Conservation (phyloP, 1,284 basidiomycete species). For the Ganoderma lucidum region DNA sequence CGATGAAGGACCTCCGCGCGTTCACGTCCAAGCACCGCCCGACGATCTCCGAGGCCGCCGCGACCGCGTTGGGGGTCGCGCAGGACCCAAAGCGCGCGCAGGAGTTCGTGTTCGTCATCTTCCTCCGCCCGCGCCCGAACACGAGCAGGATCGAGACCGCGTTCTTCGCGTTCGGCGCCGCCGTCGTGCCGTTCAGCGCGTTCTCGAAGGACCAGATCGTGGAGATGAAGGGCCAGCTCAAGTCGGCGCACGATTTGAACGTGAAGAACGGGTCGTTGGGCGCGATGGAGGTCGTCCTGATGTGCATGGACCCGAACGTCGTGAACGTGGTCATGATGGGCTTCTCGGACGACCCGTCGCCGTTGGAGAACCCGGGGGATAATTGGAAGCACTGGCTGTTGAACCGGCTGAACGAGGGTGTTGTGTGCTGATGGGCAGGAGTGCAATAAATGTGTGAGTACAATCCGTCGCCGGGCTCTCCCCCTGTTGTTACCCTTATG, state of each 20-base stretch:
- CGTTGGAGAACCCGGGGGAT: constrained; percentile 22
- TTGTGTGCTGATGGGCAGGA: constrained; percentile 10
- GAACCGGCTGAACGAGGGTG: constrained; percentile 32
- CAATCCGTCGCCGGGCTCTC: too few relatives aligned
- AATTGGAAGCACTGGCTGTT: constrained; percentile 35
- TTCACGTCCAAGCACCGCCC: constrained; percentile 39
- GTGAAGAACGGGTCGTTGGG: constrained; percentile 26
- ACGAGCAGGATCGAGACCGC: constrained; percentile 31
- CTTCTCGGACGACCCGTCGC: constrained; percentile 28
- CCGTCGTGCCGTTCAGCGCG: constrained; percentile 29
- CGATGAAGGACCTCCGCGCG: constrained; percentile 29
- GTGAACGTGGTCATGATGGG: constrained; percentile 36
- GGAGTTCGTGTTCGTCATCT: constrained; percentile 31
- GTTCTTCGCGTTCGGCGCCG: constrained; percentile 33
- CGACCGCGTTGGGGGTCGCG: constrained; percentile 34
- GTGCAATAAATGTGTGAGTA: background rate
- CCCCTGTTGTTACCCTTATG: background rate
- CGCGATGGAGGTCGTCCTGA: constrained; percentile 32
- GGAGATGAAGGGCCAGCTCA: constrained; percentile 36
- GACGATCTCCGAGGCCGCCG: constrained; percentile 30
- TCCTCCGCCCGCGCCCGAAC: constrained; percentile 29
- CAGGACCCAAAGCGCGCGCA: constrained; percentile 26
- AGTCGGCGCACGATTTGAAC: constrained; percentile 28
- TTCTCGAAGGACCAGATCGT: constrained; percentile 26
- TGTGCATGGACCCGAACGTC: constrained; percentile 28